Evolutionary conservation across 1,284 basidiomycete genomes (phyloP).

Genomic region (Sanghuangporus sanghuang): DNA sequence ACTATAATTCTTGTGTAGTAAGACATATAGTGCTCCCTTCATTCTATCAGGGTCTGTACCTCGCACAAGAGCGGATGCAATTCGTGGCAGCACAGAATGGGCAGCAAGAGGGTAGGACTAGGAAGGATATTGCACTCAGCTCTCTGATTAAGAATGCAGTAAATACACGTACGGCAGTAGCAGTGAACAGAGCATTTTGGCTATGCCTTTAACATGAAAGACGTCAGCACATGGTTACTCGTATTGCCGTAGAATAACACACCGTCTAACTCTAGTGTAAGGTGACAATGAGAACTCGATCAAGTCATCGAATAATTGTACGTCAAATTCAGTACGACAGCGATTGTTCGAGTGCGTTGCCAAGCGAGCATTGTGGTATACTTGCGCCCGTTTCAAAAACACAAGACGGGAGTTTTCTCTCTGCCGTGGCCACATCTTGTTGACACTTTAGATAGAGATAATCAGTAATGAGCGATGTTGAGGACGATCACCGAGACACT

Average conservation of each 20-base stretch:
- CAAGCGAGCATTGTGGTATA: slow-evolving; percentile 66
- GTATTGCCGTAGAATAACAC: not conserved
- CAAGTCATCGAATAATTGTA: slow-evolving; percentile 72
- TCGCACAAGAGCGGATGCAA: slow-evolving; percentile 70
- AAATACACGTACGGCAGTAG: slow-evolving; percentile 50
- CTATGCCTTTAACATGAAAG: slow-evolving; percentile 47
- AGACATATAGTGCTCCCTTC: slow-evolving; percentile 90
- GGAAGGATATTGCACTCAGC: not conserved
- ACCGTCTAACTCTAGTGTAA: slow-evolving; percentile 78
- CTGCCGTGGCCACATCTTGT: slow-evolving; percentile 68
- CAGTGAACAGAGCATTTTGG: slow-evolving; percentile 65
- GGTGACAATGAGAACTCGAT: slow-evolving; percentile 83
- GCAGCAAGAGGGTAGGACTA: slow-evolving; percentile 83
- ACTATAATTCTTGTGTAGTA: slow-evolving; percentile 77
- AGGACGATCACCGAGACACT: slow-evolving; percentile 24
- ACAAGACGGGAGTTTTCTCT: slow-evolving; percentile 71
- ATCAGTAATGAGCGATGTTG: slow-evolving; percentile 1
- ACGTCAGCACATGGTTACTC: not conserved
- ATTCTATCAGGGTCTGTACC: slow-evolving; percentile 89
- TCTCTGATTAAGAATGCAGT: not conserved
- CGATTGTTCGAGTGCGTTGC: slow-evolving; percentile 83
- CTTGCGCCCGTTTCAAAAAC: slow-evolving; percentile 76
- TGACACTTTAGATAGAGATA: slow-evolving; percentile 37
- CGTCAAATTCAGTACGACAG: slow-evolving; percentile 75
- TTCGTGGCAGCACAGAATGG: slow-evolving; percentile 61